Evolutionary conservation across 768 basidiomycete species (phyloP).

Genomic region (Cubamyces lactineus): DNA sequence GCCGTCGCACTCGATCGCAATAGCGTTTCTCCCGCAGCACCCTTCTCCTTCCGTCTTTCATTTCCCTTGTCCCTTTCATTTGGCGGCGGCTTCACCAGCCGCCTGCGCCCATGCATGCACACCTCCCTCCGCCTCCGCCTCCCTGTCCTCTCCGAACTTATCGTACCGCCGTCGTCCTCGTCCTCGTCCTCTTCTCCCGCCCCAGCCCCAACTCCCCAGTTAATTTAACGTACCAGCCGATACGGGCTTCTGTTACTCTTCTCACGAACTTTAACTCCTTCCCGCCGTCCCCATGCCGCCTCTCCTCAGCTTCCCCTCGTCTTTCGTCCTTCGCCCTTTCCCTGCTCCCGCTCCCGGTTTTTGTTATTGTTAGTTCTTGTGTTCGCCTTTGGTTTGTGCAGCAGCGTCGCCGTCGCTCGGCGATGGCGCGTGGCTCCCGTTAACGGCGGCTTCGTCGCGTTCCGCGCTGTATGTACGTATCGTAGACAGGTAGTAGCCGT

Average conservation of each 20-base stretch:
- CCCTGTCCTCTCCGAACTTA: conserved; percentile 1
- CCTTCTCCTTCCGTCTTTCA: not conserved
- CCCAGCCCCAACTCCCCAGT: not conserved
- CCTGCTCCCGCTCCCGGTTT: not conserved
- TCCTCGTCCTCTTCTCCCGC: not conserved
- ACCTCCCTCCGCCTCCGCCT: not conserved
- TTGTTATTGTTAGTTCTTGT: not conserved
- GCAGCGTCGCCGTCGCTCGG: not conserved
- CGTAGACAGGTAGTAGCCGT: conserved; percentile 16
- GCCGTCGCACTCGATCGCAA: conserved; percentile 19
- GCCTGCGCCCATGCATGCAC: conserved; percentile 7
- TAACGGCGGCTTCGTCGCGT: not conserved
- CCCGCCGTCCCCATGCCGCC: not conserved
- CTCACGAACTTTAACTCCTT: not conserved
- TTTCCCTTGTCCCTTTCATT: not conserved
- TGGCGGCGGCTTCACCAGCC: not conserved
- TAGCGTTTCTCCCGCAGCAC: conserved; percentile 8
- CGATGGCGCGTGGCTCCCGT: too few species aligned
- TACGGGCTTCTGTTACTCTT: not conserved
- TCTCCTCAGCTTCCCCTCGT: not conserved
- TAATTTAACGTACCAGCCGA: not conserved
- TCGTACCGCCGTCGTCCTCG: conserved; percentile 4
- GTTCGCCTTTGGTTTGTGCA: not conserved
- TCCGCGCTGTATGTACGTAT: conserved; percentile 22
- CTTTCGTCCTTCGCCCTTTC: not conserved